A percentile compares a stretch with the other conserved stretches of the same genome.
Conservation (phyloP, 2,329 filamentous ascomycete genomes). For the Pseudohalonectria lignicola region DNA sequence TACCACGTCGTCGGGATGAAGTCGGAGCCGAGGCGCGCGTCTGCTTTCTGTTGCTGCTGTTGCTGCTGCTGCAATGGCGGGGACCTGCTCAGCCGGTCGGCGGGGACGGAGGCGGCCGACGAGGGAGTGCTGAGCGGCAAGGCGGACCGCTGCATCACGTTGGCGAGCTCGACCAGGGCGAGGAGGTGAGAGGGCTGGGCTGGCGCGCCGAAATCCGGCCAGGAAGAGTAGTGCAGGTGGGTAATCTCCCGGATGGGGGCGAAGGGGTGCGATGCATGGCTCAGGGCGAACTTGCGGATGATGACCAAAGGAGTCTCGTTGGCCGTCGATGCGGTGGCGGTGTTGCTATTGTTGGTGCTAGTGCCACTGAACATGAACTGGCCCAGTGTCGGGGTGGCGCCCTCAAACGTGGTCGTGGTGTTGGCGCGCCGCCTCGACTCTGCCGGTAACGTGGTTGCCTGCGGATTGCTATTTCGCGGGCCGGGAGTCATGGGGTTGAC, state of each 20-base stretch:
- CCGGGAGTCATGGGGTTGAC: conserved; percentile 6
- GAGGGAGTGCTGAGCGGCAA: conserved; percentile 22
- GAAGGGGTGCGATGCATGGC: conserved; percentile 68
- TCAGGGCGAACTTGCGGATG: conserved; percentile 78
- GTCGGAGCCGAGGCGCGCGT: conserved; percentile 1
- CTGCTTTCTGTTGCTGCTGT: no score
- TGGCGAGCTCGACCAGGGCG: conserved; percentile 80
- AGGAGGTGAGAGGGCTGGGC: conserved; percentile 81
- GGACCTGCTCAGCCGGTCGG: neutral
- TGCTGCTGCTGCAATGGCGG: conserved; percentile 1
- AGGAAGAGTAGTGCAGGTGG: conserved; percentile 88
- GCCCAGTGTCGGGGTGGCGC: neutral
- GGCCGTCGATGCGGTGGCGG: conserved; percentile 10
- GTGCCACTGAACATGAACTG: conserved; percentile 11
- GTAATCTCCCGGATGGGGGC: conserved; percentile 83
- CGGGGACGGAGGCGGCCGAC: conserved; percentile 11
- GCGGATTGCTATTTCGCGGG: conserved; percentile 4
- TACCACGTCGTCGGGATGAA: conserved; percentile 24
- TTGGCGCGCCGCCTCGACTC: neutral
- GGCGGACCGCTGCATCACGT: conserved; percentile 54
- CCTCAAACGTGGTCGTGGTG: neutral
- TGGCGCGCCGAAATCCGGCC: conserved; percentile 93
- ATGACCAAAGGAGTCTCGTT: conserved; percentile 64
- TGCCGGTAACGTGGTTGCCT: conserved; percentile 14
- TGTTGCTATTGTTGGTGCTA: conserved; percentile 11